Evolutionary conservation across 83 land plant genomes (phyloP).

Genomic region (Diphasiastrum complanatum): DNA sequence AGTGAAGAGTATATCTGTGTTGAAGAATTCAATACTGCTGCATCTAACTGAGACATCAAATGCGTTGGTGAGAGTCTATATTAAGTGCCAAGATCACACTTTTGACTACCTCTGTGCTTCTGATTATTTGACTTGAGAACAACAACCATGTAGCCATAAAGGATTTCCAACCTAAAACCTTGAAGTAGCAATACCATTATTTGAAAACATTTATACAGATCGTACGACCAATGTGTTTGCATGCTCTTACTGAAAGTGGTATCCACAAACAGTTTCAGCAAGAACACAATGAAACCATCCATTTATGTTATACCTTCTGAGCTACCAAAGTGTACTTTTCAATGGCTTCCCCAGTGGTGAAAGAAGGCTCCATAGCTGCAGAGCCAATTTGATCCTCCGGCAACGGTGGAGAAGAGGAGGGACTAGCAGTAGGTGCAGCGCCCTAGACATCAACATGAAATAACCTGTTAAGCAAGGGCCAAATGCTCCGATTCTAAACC

Average conservation of each 20-base stretch:
- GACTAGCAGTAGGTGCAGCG: constrained; percentile 2
- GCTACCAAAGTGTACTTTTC: constrained; percentile 60
- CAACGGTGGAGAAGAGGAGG: constrained; percentile 17
- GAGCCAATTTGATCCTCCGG: constrained; percentile 25
- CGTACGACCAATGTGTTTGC: too few species aligned
- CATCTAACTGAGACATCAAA: constrained; percentile 24
- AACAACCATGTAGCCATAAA: too few species aligned
- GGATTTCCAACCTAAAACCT: too few species aligned
- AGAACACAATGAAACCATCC: too few species aligned
- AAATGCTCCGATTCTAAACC: not conserved
- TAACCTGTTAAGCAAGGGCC: not conserved
- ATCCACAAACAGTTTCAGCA: too few species aligned
- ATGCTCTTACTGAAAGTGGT: too few species aligned
- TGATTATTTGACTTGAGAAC: too few species aligned
- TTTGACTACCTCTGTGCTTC: too few species aligned
- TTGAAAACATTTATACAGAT: too few species aligned
- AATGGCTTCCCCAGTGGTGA: constrained; percentile 68
- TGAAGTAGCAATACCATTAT: too few species aligned
- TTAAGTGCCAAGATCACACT: too few species aligned
- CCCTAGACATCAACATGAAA: not conserved
- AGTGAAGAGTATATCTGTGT: constrained; percentile 7
- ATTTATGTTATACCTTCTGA: constrained; percentile 83
- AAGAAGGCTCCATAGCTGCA: constrained; percentile 45
- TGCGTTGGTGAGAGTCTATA: too few species aligned
- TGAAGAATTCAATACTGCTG: constrained; percentile 20